Conservation (phyloP, 495 filamentous ascomycete genomes). For the Platismatia glauca region DNA sequence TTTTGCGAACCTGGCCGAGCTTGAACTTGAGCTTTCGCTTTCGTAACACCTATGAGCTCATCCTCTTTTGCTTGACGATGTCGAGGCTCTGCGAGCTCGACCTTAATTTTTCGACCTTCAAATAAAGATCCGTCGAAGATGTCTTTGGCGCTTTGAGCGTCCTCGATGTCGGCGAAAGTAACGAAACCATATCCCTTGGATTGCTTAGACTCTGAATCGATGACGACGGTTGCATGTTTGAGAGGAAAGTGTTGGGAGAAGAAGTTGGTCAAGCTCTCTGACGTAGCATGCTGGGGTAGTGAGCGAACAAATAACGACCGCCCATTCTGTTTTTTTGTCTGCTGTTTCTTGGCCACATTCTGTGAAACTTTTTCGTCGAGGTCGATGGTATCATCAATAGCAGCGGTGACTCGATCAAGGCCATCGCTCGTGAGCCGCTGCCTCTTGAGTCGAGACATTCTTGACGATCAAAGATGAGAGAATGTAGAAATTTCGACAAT, state of each 20-base stretch:
- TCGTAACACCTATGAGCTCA: conserved; percentile 33
- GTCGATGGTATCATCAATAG: conserved; percentile 12
- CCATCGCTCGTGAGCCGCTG: conserved; percentile 28
- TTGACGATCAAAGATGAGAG: not conserved
- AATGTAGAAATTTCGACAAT: not conserved
- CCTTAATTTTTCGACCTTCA: conserved; percentile 67
- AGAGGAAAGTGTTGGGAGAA: conserved; percentile 92
- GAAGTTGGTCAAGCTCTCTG: conserved; percentile 68
- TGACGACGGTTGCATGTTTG: conserved; percentile 85
- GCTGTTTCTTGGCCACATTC: conserved; percentile 1
- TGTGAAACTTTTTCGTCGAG: conserved; percentile 4
- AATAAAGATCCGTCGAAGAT: conserved; percentile 67
- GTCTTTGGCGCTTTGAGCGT: conserved; percentile 68
- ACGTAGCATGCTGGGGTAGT: conserved; percentile 67
- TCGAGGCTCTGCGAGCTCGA: conserved; percentile 82
- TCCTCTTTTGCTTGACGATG: conserved; percentile 45
- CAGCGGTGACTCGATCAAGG: conserved; percentile 21
- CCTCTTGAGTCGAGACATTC: conserved; percentile 25
- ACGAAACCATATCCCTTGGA: conserved; percentile 95
- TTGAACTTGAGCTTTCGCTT: conserved; percentile 52
- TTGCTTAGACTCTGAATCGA: conserved; percentile 68
- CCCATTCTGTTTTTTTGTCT: conserved; percentile 33
- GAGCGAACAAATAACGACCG: conserved; percentile 85
- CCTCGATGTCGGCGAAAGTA: conserved; percentile 87
- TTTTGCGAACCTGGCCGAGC: conserved; percentile 46